A percentile compares a stretch with the other conserved stretches of the same genome.
Evolutionary conservation across 108 stramenopile genomes (phyloP).

Genomic region (Seminavis robusta): DNA sequence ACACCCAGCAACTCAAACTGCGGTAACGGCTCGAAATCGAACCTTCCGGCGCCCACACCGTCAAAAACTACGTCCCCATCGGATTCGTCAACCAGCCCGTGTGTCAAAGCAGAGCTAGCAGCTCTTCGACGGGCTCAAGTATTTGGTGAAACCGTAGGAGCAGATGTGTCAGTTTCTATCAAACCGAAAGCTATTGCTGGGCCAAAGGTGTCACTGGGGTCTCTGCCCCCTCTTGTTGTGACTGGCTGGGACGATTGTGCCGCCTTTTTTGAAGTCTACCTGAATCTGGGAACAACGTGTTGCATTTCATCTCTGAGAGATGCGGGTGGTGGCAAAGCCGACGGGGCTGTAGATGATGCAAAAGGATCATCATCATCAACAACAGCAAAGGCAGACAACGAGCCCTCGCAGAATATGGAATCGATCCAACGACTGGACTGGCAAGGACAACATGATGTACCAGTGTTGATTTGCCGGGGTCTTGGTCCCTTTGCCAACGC

Average conservation of each 20-base stretch:
- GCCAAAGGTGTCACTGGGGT: not conserved
- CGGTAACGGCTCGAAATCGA: too few species aligned
- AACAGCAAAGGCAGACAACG: too few species aligned
- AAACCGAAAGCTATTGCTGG: not conserved
- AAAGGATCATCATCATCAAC: too few species aligned
- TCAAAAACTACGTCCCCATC: too few species aligned
- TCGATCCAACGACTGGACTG: too few species aligned
- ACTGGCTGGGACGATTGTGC: not conserved
- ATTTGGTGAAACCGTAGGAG: not conserved
- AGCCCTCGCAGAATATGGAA: too few species aligned
- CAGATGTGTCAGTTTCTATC: not conserved
- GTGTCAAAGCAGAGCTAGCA: constrained; percentile 7
- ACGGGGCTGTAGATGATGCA: too few species aligned
- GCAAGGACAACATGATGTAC: too few species aligned
- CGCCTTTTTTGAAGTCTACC: not conserved
- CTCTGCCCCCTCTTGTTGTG: not conserved
- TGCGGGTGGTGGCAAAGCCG: not conserved
- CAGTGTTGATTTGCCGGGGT: too few species aligned
- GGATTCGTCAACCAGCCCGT: constrained; percentile 1
- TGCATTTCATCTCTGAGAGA: not conserved
- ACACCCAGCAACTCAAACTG: not conserved
- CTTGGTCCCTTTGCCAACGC: too few species aligned
- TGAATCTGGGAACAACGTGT: constrained; percentile 5
- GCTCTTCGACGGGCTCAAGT: constrained; percentile 6
- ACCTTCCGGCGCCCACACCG: too few species aligned